A percentile compares a stretch with the other conserved stretches of the same genome.
Conservation (phyloP, 768 basidiomycete species). For the Lyophyllum decastes region DNA sequence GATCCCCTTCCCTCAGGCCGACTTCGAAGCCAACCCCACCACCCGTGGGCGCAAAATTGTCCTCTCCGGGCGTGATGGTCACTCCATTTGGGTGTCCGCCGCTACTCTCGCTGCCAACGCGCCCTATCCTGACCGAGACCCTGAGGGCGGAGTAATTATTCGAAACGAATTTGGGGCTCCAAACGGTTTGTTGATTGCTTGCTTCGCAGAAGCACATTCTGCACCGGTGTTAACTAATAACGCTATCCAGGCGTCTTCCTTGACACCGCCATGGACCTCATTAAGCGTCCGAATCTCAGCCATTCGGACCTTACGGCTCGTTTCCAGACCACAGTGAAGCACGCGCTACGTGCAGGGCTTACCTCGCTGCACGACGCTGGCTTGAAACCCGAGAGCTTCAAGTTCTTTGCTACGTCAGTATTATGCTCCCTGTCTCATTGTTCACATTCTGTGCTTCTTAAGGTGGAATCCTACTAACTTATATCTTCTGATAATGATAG, state of each 20-base stretch:
- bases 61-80: conserved; percentile 69
- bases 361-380: conserved; percentile 76
- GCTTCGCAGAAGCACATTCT: not conserved
- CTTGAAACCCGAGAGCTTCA: conserved; percentile 50
- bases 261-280: conserved; percentile 70
- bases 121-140: conserved; percentile 45
- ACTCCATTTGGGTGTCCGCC: conserved; percentile 71
- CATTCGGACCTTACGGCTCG: conserved; percentile 49
- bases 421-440: not conserved
- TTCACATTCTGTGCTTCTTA: too few species aligned
- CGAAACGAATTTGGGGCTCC: conserved; percentile 55
- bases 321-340: conserved; percentile 49
- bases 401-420: conserved; percentile 54
- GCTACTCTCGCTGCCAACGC: conserved; percentile 47
- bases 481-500: too few species aligned
- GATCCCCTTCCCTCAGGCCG: conserved; percentile 37
- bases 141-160: conserved; percentile 69
- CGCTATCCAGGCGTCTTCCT: conserved; percentile 50
- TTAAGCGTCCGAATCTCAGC: conserved; percentile 52
- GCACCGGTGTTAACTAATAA: not conserved
- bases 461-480: too few species aligned
- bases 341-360: conserved; percentile 58
- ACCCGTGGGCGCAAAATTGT: conserved; percentile 58
- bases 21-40: conserved; percentile 57
- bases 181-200: conserved; percentile 52